Evolutionary conservation across 768 basidiomycete genomes (phyloP), one percentile per base, ranked within the genome.

Genomic region (Kwoniella dendrophila): DNA sequence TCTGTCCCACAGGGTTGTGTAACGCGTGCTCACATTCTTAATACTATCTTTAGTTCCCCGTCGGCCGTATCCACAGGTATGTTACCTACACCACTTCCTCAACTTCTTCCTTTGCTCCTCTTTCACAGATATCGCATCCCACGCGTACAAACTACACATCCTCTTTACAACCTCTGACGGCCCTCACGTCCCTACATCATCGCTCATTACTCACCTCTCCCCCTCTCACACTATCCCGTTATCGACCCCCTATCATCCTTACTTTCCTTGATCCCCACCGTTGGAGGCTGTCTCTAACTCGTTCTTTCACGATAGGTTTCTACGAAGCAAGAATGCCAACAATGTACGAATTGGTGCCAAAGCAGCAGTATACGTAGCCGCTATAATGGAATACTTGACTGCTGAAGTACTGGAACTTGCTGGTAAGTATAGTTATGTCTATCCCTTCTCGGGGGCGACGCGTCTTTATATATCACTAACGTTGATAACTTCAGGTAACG

Each of bases 311-410:
- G 30, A 1, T 55, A 71, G 77, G 48, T 76, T 76, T 81, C 81
- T 96, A 68, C 93, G 96, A 79, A 88, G 88, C 75, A 85, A 89
- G 67, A 95, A 91, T 18, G 90, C 92, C 77, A 88, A 94, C 80
- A 94, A 93, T 75, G 88, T 95, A 56, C 89, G 93, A 36, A 92
- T 98, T 67, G 94, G 93, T 29, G 94, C 92, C n/a, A 96, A 96
- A 78, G 93, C 93, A 27, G 92, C 94, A 8, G 94, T 97, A 16
- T 95, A 95, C 79, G 92, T 91, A n/a, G 88, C 90, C 36, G 93
- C 94, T 32, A 92, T 96, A 69, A 84, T 96, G 58, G 94, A 98
- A 80, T 97, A 98, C 76, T 83, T 98, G 53, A 95, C 93, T 0
- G 94, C 94, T 10, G 94, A 98, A 77, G 94, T 98, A 8, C 82